Evolutionary conservation across 1,284 basidiomycete genomes (phyloP).

Genomic region (Meripilus lineatus): DNA sequence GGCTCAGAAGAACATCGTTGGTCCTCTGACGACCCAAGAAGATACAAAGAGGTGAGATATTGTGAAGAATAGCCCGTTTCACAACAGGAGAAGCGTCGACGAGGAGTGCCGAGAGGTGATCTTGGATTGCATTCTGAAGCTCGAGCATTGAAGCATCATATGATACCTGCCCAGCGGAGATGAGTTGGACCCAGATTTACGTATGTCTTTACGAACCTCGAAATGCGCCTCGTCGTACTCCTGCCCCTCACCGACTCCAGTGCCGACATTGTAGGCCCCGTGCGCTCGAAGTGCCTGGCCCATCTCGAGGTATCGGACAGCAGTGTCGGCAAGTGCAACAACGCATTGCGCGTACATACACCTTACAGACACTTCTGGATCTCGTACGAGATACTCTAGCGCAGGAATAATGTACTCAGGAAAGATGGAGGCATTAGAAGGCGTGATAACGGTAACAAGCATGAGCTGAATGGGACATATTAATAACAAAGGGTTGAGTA

Average conservation of each 20-base stretch:
- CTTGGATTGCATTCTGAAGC: constrained; percentile 82
- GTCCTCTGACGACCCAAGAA: constrained; percentile 92
- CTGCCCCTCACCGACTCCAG: constrained; percentile 51
- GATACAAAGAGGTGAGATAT: constrained; percentile 85
- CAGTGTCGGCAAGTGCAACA: constrained; percentile 79
- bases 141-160: constrained; percentile 86
- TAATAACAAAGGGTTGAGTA: constrained; percentile 5
- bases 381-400: constrained; percentile 75
- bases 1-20: constrained; percentile 91
- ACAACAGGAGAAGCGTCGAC: constrained; percentile 75
- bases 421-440: constrained; percentile 85
- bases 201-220: constrained; percentile 45
- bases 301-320: constrained; percentile 86
- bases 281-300: constrained; percentile 85
- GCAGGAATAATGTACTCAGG: constrained; percentile 96
- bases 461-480: constrained; percentile 56
- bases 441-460: constrained; percentile 83
- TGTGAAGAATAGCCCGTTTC: constrained; percentile 70
- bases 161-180: constrained; percentile 53
- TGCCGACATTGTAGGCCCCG: constrained; percentile 46
- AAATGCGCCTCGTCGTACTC: constrained; percentile 73
- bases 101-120: constrained; percentile 77
- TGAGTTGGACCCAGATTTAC: too few relatives aligned
- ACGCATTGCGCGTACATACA: constrained; percentile 88
- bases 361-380: constrained; percentile 86